These are phyloP conservation scores for Clausena lansium DNA, from an alignment of 345 rosid species.

Conservation along the genomic window DNA sequence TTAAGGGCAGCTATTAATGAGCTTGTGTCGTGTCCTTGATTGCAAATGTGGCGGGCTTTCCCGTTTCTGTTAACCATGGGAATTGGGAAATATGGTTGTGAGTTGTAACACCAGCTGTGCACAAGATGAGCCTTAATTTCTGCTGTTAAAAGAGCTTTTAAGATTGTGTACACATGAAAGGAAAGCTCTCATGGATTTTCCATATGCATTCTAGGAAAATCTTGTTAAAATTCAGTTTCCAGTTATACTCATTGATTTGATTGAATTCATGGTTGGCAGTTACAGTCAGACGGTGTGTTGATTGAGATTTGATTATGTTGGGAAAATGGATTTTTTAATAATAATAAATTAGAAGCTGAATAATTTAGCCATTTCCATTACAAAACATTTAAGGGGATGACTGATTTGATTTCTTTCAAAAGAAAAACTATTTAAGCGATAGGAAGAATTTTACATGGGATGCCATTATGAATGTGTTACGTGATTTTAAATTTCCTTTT, in stretches of 20 bases:
- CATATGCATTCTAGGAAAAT: background rate
- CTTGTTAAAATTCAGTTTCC: background rate
- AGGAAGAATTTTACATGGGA: too few species aligned
- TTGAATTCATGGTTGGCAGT: background rate
- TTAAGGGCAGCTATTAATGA: conserved; percentile 8
- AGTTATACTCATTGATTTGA: background rate
- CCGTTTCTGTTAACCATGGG: background rate
- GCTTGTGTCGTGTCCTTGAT: background rate
- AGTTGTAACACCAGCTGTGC: background rate
- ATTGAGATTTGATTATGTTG: background rate
- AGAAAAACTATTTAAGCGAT: too few species aligned
- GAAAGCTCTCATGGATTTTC: background rate
- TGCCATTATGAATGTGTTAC: background rate
- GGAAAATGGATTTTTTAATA: too few species aligned
- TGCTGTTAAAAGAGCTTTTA: background rate
- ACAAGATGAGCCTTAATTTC: background rate
- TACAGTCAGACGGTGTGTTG: background rate
- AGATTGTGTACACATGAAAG: background rate
- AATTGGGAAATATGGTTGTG: too few species aligned
- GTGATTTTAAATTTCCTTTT: background rate
- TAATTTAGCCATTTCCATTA: too few species aligned
- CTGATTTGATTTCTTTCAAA: too few species aligned
- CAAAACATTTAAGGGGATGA: too few species aligned
- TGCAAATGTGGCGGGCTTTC: background rate
- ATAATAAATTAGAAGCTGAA: too few species aligned